phyloP scores from a whole-genome alignment of 306 rosid genomes.

The Potentilla sterilis region DNA sequence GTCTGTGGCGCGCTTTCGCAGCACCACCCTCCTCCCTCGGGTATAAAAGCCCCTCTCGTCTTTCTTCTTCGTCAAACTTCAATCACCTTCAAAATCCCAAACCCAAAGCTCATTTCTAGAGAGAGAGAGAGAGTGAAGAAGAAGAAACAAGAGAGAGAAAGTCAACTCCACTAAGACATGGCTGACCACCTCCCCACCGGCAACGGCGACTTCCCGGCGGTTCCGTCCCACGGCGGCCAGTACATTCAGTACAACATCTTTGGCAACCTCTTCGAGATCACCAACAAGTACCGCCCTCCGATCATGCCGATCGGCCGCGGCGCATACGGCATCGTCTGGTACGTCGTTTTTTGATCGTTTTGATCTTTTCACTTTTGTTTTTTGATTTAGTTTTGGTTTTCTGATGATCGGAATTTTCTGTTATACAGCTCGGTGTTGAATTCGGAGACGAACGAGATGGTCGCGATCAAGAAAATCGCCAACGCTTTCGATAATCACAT shows the following conservation, averaged over 20 bases:
- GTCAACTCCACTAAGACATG: constrained; percentile 37
- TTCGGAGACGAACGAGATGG: constrained; percentile 86
- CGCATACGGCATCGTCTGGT: constrained; percentile 97
- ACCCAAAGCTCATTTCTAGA: constrained; percentile 10
- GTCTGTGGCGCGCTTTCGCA: constrained; percentile 56
- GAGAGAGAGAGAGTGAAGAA: not conserved
- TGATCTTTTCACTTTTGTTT: not conserved
- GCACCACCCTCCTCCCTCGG: constrained; percentile 31
- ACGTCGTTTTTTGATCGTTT: constrained; percentile 3
- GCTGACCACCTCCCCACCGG: constrained; percentile 43
- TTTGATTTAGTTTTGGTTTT: not conserved
- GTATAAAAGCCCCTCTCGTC: not conserved
- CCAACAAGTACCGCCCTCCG: constrained; percentile 85
- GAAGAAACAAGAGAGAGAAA: constrained; percentile 19
- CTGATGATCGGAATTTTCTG: constrained; percentile 5
- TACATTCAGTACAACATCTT: constrained; percentile 79
- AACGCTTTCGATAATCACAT: constrained; percentile 89
- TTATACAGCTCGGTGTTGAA: constrained; percentile 77
- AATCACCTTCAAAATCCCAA: no score
- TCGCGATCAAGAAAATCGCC: constrained; percentile 92
- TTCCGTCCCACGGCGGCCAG: constrained; percentile 73
- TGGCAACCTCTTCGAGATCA: constrained; percentile 83
- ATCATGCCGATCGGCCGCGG: constrained; percentile 97
- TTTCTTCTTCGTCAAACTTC: constrained; percentile 3
- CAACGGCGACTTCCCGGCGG: constrained; percentile 58